These are phyloP conservation scores for Strobilomyces dryophilus DNA, from an alignment of 768 basidiomycete genomes.

Conservation along the genomic window DNA sequence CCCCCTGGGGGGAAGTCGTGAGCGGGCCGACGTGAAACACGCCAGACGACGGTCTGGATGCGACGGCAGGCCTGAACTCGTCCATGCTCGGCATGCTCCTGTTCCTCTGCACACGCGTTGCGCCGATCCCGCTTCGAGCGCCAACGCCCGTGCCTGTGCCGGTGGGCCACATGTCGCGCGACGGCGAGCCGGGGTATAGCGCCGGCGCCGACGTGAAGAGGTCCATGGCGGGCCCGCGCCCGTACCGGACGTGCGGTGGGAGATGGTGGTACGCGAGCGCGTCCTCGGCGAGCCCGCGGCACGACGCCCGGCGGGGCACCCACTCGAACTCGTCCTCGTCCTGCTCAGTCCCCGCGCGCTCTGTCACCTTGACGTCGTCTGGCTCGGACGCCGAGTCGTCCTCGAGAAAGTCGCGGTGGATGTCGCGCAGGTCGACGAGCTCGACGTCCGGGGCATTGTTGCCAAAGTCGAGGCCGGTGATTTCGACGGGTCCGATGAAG, in stretches of 20 bases:
- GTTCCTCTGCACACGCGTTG: constrained; percentile 9
- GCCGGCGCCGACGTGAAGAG: constrained; percentile 54
- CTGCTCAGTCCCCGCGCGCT: constrained; percentile 45
- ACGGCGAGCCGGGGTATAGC: constrained; percentile 35
- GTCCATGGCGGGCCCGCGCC: constrained; percentile 51
- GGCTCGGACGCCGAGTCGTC: constrained; percentile 43
- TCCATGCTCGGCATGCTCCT: constrained; percentile 38
- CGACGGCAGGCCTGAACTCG: constrained; percentile 33
- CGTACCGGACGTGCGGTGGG: constrained; percentile 71
- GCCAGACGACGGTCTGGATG: constrained; percentile 18
- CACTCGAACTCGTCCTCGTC: constrained; percentile 82
- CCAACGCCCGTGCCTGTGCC: constrained; percentile 17
- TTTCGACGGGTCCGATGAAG: constrained; percentile 89
- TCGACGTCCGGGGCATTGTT: constrained; percentile 78
- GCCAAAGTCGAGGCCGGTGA: constrained; percentile 87
- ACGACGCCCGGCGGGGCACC: constrained; percentile 64
- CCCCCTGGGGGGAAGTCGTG: constrained; percentile 22
- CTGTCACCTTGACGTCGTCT: constrained; percentile 45
- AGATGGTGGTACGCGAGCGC: constrained; percentile 63
- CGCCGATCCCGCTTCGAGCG: too few relatives aligned
- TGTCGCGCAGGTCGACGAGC: constrained; percentile 87
- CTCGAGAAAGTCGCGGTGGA: constrained; percentile 91
- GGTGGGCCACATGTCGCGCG: constrained; percentile 42
- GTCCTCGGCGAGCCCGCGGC: constrained; percentile 46
- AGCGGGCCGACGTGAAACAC: constrained; percentile 35